Base-by-base conservation (phyloP, 1,139 yeast genomes). In the Arxiozyma telluris region DNA sequence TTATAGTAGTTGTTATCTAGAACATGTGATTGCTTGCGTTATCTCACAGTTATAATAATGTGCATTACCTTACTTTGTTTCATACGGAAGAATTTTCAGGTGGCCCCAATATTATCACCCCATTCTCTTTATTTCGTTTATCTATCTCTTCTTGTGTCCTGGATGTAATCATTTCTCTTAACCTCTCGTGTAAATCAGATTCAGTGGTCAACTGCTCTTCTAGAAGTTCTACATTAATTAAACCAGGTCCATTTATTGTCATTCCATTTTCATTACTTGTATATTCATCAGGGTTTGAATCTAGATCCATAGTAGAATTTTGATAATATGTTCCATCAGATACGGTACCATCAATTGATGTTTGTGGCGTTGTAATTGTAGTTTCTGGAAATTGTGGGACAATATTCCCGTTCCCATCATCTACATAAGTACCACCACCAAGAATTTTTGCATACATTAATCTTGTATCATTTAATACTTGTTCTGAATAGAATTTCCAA, bases 381-480 rank as follows among this genome's bases (percentile, higher is more conserved):
- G 55, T 47, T 39, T 55, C 57, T 21, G 56, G 54, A 23, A 64
- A 50, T 50, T 62, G 64, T 17, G 67, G 67, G 39, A 62, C 57
- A 25, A 62, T 64, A 48, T 63, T 64, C 39, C 66, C 66, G 53
- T 61, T 61, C 11, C 63, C 67, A 50, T 69, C 71, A 47, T 68
- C 71, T 12, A 68, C 61, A 52, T 63, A 63, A 39, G 62, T 62
- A 18, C 70, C 69, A 11, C 72, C 97, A 27, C 98, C 98, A 25
- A 93, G 75, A 52, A 94, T 90, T 47, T 96, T 93, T 66, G 94
- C 91, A 70, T 93, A 93, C 76, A 90, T 93, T 65, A 89, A 91
- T 60, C 99, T 79, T 4, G 96, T 91, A 68, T 89, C 96, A 59
- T 87, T 86, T 59, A 93, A 75, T 0, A 91, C 87, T 62, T 87